Evolutionary conservation across 371 early-diverging fungal species (phyloP).

Genomic region (Mucor plumbeus): DNA sequence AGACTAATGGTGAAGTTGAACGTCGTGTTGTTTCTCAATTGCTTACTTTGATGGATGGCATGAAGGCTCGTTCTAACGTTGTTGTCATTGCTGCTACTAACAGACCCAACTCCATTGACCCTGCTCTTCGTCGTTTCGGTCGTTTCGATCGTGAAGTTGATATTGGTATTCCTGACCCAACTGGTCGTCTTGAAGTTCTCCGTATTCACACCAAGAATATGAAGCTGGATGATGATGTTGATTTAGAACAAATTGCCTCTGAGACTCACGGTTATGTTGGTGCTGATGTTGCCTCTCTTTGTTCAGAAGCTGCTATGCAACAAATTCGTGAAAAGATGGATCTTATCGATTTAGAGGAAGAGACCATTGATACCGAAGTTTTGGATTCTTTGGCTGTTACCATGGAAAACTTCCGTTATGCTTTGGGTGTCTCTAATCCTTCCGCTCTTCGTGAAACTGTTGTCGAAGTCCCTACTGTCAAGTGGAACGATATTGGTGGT

Average conservation of each 20-base stretch:
- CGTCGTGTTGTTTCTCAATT: constrained; percentile 99
- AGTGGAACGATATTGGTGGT: constrained; percentile 99
- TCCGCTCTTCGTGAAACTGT: constrained; percentile 99
- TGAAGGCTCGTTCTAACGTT: constrained; percentile 97
- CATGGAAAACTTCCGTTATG: constrained; percentile 99
- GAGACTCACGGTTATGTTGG: constrained; percentile 99
- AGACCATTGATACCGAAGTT: constrained; percentile 98
- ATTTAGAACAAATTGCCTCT: constrained; percentile 97
- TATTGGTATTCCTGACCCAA: constrained; percentile 99
- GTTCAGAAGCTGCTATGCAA: constrained; percentile 99
- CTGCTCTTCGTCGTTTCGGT: constrained; percentile 99
- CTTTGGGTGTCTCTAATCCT: constrained; percentile 97
- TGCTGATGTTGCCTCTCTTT: constrained; percentile 98
- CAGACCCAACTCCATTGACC: constrained; percentile 99
- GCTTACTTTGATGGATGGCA: constrained; percentile 99
- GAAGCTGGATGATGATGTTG: constrained; percentile 97
- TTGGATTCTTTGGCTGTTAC: constrained; percentile 98
- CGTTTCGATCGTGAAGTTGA: constrained; percentile 99
- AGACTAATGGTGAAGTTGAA: constrained; percentile 99
- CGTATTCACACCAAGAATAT: constrained; percentile 99
- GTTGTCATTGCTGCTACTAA: constrained; percentile 99
- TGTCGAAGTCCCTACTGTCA: constrained; percentile 98
- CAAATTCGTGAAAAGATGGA: constrained; percentile 99
- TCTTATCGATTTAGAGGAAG: constrained; percentile 98
- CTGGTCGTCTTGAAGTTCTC: constrained; percentile 98